These are phyloP conservation scores for Suhomyces taliae DNA, from an alignment of 1,139 yeast genomes.

Conservation along the genomic window DNA sequence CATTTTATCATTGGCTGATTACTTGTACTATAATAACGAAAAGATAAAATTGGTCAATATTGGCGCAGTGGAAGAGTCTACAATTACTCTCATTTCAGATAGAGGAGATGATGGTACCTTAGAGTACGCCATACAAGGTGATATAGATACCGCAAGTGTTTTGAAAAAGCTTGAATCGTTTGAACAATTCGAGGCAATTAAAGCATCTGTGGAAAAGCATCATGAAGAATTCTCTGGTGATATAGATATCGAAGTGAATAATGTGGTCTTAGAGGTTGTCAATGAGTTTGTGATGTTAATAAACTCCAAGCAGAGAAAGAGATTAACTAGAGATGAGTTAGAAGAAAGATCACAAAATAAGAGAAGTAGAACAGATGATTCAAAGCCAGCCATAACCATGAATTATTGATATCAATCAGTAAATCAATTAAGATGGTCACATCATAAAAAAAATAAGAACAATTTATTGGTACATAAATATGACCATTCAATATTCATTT, in stretches of 20 bases:
- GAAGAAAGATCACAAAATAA: slow-evolving; percentile 6
- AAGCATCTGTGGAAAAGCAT: slow-evolving; percentile 2
- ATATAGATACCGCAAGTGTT: background rate
- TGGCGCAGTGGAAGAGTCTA: slow-evolving; percentile 1
- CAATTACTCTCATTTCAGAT: background rate
- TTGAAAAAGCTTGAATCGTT: slow-evolving; percentile 1
- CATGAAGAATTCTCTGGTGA: slow-evolving; percentile 1
- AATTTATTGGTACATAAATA: too few relatives aligned
- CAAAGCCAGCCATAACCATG: slow-evolving; percentile 5
- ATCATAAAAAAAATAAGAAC: too few relatives aligned
- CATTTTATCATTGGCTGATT: slow-evolving; percentile 18
- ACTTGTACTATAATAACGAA: slow-evolving; percentile 18
- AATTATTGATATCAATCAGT: background rate
- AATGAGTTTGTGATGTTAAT: slow-evolving; percentile 5
- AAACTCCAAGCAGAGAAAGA: slow-evolving; percentile 10
- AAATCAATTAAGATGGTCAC: too few relatives aligned
- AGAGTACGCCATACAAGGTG: background rate
- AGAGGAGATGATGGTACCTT: slow-evolving; percentile 5
- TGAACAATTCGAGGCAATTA: slow-evolving; percentile 7
- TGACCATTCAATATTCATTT: too few relatives aligned
- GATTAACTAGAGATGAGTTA: slow-evolving; percentile 7
- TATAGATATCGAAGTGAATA: background rate
- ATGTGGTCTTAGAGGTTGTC: slow-evolving; percentile 1
- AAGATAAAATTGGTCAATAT: slow-evolving; percentile 11
- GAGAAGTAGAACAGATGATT: slow-evolving; percentile 2